These are phyloP conservation scores for Fusarium sp. DNA, from an alignment of 2,329 filamentous ascomycete genomes.

Conservation along the genomic window DNA sequence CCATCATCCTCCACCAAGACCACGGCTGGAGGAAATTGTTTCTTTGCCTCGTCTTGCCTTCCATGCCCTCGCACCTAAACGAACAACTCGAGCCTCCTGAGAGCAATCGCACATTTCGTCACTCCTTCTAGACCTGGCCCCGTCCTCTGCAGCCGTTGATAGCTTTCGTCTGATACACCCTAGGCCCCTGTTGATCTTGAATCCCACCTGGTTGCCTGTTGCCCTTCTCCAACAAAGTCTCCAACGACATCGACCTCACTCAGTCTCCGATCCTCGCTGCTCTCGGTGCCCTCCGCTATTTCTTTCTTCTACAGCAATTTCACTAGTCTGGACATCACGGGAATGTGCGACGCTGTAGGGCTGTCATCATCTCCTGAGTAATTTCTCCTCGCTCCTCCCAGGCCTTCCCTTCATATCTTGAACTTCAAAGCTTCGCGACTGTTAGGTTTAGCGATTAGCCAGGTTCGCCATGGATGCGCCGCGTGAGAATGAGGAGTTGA, in stretches of 20 bases:
- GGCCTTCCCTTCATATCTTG: conserved; percentile 1
- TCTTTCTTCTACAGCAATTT: neutral
- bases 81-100: neutral
- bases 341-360: conserved; percentile 39
- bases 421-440: conserved; percentile 20
- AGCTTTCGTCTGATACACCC: conserved; percentile 11
- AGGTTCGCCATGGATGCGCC: conserved; percentile 39
- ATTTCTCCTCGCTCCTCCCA: conserved; percentile 7
- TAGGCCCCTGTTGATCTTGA: conserved; percentile 22
- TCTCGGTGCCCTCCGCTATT: neutral
- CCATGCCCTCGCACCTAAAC: neutral
- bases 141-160: conserved; percentile 1
- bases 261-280: neutral
- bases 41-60: conserved; percentile 4
- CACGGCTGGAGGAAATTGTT: conserved; percentile 7
- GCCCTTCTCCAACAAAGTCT: conserved; percentile 12
- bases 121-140: conserved; percentile 20
- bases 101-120: conserved; percentile 21
- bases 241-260: conserved; percentile 14
- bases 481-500: conserved; percentile 25
- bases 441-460: conserved; percentile 32
- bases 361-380: conserved; percentile 20
- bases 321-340: conserved; percentile 10
- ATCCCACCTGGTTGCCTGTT: conserved; percentile 2
- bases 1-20: conserved; percentile 14